phyloP scores from a whole-genome alignment of 1,284 basidiomycete species.

The Cutaneotrichosporon sp. region DNA sequence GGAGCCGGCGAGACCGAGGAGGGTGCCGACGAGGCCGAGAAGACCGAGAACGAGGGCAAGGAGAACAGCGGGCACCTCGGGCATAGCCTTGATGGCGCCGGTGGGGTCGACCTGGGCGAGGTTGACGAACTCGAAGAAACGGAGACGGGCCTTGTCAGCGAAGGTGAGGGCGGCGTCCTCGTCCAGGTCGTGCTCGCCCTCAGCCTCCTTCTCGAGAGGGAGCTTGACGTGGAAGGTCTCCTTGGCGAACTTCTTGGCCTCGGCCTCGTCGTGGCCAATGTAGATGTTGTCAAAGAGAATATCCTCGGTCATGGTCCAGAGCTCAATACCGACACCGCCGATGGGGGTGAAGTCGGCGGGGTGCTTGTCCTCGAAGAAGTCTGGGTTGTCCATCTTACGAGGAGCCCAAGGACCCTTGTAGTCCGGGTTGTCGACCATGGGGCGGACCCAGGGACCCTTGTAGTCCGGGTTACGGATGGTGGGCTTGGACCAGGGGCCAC shows the following conservation, averaged over 20 bases:
- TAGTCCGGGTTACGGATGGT: conserved; percentile 84
- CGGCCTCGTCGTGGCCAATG: conserved; percentile 76
- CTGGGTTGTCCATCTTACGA: conserved; percentile 85
- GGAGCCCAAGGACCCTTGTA: conserved; percentile 97
- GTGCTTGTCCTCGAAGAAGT: conserved; percentile 80
- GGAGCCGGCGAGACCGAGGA: conserved; percentile 69
- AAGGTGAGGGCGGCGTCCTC: conserved; percentile 30
- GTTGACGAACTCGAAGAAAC: conserved; percentile 46
- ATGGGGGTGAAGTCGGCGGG: conserved; percentile 85
- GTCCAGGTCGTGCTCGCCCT: conserved; percentile 55
- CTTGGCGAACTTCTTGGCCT: conserved; percentile 72
- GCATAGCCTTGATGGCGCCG: conserved; percentile 73
- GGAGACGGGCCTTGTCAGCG: conserved; percentile 41
- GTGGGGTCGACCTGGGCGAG: conserved; percentile 35
- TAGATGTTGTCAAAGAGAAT: conserved; percentile 91
- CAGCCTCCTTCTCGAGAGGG: conserved; percentile 49
- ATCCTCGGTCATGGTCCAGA: conserved; percentile 98
- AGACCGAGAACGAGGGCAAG: conserved; percentile 67
- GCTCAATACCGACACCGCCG: conserved; percentile 90
- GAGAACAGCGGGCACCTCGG: conserved; percentile 75
- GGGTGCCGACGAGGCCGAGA: conserved; percentile 72
- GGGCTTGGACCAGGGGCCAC: conserved; percentile 86
- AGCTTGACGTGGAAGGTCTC: conserved; percentile 81
- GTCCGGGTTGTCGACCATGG: conserved; percentile 90
- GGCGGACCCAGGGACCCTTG: conserved; percentile 95